Percentiles rank a stretch among this genome's conserved stretches.
These are phyloP conservation scores for Venturia carpophila DNA, from an alignment of 2,329 filamentous ascomycete genomes.

Conservation along the genomic window DNA sequence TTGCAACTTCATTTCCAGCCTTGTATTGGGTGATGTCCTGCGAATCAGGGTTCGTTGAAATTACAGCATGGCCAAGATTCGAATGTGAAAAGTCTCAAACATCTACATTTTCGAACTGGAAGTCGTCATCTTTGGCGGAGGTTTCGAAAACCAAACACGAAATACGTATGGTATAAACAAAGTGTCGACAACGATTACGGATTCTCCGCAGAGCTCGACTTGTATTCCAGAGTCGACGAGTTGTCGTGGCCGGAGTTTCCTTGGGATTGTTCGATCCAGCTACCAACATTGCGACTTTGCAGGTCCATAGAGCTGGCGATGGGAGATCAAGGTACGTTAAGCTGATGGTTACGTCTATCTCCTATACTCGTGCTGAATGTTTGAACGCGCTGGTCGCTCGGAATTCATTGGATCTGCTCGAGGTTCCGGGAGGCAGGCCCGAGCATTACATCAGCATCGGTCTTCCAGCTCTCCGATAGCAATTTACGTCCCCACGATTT, in stretches of 20 bases:
- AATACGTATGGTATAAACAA: no score
- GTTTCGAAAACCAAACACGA: no score
- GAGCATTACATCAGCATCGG: background rate
- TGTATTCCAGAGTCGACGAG: background rate
- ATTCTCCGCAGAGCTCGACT: background rate
- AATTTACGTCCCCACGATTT: background rate
- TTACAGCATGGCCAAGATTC: background rate
- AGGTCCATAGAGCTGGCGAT: background rate
- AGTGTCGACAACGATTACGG: background rate
- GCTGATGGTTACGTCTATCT: background rate
- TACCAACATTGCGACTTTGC: background rate
- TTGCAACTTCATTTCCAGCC: background rate
- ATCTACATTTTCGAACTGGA: background rate
- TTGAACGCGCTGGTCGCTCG: background rate
- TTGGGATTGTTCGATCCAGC: background rate
- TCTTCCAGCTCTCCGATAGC: background rate
- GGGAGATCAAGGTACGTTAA: background rate
- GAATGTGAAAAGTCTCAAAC: background rate
- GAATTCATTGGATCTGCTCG: background rate
- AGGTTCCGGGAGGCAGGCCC: background rate
- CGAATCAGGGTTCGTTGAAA: background rate
- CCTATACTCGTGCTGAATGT: background rate
- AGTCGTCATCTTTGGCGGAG: background rate
- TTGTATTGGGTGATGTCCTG: background rate
- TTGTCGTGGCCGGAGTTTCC: background rate